These are phyloP conservation scores for Ophiocordyceps polyrhachis-furcata DNA, from an alignment of 2,329 filamentous ascomycete genomes.

Conservation along the genomic window DNA sequence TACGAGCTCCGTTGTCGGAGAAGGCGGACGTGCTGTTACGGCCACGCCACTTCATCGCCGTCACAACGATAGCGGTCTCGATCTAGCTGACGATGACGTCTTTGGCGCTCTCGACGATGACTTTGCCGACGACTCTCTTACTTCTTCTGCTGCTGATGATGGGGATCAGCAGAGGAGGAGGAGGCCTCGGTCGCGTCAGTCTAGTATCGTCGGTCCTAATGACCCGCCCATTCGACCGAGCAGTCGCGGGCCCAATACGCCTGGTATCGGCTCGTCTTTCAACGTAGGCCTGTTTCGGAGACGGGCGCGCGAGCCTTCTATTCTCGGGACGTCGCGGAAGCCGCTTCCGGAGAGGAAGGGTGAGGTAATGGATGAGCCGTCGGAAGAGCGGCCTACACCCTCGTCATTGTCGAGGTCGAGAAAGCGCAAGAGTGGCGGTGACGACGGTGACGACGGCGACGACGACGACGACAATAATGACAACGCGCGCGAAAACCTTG, in stretches of 20 bases:
- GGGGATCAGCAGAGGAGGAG: constrained; percentile 19
- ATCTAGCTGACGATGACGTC: constrained; percentile 26
- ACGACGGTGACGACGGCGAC: constrained; percentile 20
- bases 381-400: constrained; percentile 26
- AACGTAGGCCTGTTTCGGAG: constrained; percentile 40
- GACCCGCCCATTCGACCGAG: constrained; percentile 33
- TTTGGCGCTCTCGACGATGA: constrained; percentile 26
- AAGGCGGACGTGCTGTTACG: constrained; percentile 16
- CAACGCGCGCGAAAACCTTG: constrained; percentile 4
- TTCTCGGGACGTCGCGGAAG: constrained; percentile 33
- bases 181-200: constrained; percentile 26
- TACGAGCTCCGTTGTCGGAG: constrained; percentile 16
- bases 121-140: constrained; percentile 20
- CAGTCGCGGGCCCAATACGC: constrained; percentile 28
- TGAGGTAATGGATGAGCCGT: constrained; percentile 21
- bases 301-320: constrained; percentile 40
- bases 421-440: constrained; percentile 38
- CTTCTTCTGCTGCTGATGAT: constrained; percentile 5
- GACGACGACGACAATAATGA: constrained; percentile 22
- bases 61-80: constrained; percentile 27
- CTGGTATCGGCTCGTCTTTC: constrained; percentile 28
- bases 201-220: constrained; percentile 30
- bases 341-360: constrained; percentile 15
- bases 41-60: constrained; percentile 15
- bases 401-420: constrained; percentile 19